Base-by-base conservation (phyloP, 1,284 basidiomycete genomes). In the Marasmius tenuissimus region DNA sequence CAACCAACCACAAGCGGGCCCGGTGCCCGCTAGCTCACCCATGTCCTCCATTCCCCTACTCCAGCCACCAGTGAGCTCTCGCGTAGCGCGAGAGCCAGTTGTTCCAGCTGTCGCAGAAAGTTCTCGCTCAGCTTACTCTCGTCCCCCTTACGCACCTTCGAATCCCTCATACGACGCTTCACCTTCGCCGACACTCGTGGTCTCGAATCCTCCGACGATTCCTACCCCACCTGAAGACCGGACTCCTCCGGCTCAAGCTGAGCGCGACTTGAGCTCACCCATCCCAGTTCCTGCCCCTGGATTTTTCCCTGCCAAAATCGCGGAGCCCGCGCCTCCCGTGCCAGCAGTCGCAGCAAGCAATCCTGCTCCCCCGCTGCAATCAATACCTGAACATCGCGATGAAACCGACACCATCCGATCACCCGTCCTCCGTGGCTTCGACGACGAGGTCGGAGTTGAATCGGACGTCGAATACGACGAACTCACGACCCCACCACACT, bases 391-490 rank as follows among this genome's bases (percentile, higher is more conserved):
- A 8, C 45, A 47, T 2, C 9, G 7, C 45, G 45, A 47, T 14
- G 45, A 47, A n/a, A n/a, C 20, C 8, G 63, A 65, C 35, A 56
- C 59, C 37, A 55, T 65, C 14, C 60, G 60, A 58, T 62, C 63
- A 22, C 63, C 63, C 9, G 10, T 60, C 10, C 55, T 47, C 1
- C 9, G 8, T 27, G 40, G 34, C 4, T 16, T 50, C 20, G 12
- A 53, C 9, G 14, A 27, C 11, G 35, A 47, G 16, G 22, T 40
- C 14, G 47, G 38, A 14, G 40, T 52, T 18, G 40, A 56, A n/a
- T 40, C 52, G 18, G 39, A 59, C 8, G 3, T 18, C n/a, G 27
- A 4, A 27, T 2, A 27, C 27, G 60, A 61, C 54, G 60, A 62
- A 33, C 37, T 65, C 8, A 39, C 18, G 27, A 60, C 63, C 16